Base-by-base conservation (phyloP, 2,329 filamentous ascomycete genomes). In the Trichoderma sp. region DNA sequence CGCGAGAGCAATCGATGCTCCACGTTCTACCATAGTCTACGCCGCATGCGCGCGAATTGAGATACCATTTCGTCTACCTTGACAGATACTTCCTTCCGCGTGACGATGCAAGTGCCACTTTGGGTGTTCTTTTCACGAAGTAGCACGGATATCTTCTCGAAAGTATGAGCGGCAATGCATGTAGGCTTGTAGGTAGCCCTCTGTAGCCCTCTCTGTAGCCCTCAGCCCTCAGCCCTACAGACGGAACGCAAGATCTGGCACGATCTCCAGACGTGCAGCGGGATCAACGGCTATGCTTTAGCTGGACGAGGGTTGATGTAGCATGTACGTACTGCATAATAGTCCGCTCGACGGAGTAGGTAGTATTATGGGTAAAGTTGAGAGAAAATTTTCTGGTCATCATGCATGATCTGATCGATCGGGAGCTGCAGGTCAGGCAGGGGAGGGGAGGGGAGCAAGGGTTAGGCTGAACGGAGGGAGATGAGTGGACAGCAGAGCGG, bases 191-290 rank as follows among this genome's bases (percentile, higher is more conserved):
- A 39, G 34, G 34, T 39, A 39, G 34, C 10, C 12, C 34, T 39
- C 34, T 14, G 10, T 39, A 14, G 2, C 10, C 5, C 34, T 60
- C 34, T 39, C 34, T 14, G 10, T 39, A 14, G 2, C 10, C 5
- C 34, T 60, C 63, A 14, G 2, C 10, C 5, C 34, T 60, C 63
- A 64, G 54, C 63, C 63, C 63, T 64, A 60, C n/a, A n/a, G 52
- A 44, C 24, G 15, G 48, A 50, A 39, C 21, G 34, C 24, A 52
- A 54, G 43, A 47, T 55, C 51, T 24, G 26, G 30, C 43, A 39
- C 51, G 30, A 63, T 63, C 61, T 54, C 43, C 61, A 63, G 51
- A 48, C 51, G 43, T 63, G 51, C 60, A 63, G 41, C 52, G 43
- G 43, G 50, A 44, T 55, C 43, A 63, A 55, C 26, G 30, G 57